Percentiles rank a stretch among this genome's conserved stretches.
These are phyloP conservation scores for Ceratobasidium sp. DNA, from an alignment of 1,284 basidiomycete species.

Conservation along the genomic window DNA sequence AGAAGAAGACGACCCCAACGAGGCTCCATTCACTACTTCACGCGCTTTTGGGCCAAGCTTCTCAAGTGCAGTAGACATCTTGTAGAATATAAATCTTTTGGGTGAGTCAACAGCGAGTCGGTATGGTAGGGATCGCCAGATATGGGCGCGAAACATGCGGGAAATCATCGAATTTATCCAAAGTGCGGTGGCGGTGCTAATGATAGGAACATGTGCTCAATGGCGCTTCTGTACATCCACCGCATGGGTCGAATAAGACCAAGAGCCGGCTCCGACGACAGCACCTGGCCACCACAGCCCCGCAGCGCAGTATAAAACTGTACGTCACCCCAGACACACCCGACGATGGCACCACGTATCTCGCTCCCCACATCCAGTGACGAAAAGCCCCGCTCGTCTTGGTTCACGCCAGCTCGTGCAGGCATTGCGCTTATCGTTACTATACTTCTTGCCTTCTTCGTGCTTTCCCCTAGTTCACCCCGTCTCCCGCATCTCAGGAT, in stretches of 20 bases:
- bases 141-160: slow-evolving; percentile 44
- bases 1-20: slow-evolving; percentile 35
- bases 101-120: slow-evolving; percentile 6
- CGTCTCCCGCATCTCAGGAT: neutral
- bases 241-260: slow-evolving; percentile 27
- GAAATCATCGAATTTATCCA: slow-evolving; percentile 5
- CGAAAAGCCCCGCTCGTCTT: slow-evolving; percentile 22
- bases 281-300: slow-evolving; percentile 10
- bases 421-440: slow-evolving; percentile 22
- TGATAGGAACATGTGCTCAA: slow-evolving; percentile 19
- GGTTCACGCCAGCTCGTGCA: slow-evolving; percentile 35
- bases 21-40: slow-evolving; percentile 27
- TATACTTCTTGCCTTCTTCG: slow-evolving; percentile 15
- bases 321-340: slow-evolving; percentile 26
- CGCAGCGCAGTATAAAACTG: slow-evolving; percentile 6
- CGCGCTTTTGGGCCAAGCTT: slow-evolving; percentile 37
- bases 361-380: slow-evolving; percentile 27
- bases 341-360: slow-evolving; percentile 28
- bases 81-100: slow-evolving; percentile 6
- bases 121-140: slow-evolving; percentile 26
- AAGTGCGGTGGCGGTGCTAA: slow-evolving; percentile 8
- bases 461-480: slow-evolving; percentile 8
- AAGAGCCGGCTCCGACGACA: slow-evolving; percentile 13
- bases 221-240: slow-evolving; percentile 22
- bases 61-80: slow-evolving; percentile 39